These are phyloP conservation scores for Candida endomychidarum DNA, from an alignment of 805 yeast genomes.

Conservation along the genomic window DNA sequence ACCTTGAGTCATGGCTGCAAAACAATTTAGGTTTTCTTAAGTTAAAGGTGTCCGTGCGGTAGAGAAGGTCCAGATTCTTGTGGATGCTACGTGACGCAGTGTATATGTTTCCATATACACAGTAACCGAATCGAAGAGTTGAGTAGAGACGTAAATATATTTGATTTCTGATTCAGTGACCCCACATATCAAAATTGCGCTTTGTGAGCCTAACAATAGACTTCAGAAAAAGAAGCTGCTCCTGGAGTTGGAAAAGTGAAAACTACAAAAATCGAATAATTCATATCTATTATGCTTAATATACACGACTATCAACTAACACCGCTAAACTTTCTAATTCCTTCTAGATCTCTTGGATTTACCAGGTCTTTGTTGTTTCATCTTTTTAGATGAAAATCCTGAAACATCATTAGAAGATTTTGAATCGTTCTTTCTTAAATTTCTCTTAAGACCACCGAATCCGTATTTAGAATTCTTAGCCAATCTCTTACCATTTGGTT, in stretches of 20 bases:
- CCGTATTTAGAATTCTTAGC: slow-evolving; percentile 78
- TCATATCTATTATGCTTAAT: slow-evolving; percentile 6
- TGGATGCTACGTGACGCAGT: background rate
- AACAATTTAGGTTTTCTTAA: background rate
- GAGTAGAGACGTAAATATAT: too few species aligned
- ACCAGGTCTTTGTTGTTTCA: slow-evolving; percentile 50
- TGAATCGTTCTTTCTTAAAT: slow-evolving; percentile 70
- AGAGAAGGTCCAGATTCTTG: too few species aligned
- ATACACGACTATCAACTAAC: background rate
- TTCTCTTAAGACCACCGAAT: slow-evolving; percentile 74
- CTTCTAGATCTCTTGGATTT: slow-evolving; percentile 41
- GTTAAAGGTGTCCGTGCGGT: too few species aligned
- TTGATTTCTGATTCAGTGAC: too few species aligned
- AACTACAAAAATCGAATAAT: background rate
- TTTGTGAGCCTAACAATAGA: too few species aligned
- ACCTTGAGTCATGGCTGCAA: background rate
- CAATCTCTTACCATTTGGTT: slow-evolving; percentile 62
- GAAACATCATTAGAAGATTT: slow-evolving; percentile 67
- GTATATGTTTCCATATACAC: too few species aligned
- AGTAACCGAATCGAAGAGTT: too few species aligned
- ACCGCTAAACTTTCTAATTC: background rate
- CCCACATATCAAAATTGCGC: slow-evolving; percentile 1
- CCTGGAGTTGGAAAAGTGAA: too few species aligned
- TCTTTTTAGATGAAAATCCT: slow-evolving; percentile 53
- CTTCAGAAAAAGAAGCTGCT: too few species aligned